phyloP scores from a whole-genome alignment of 2,329 filamentous ascomycete genomes.

The Aspergillus alliaceus region DNA sequence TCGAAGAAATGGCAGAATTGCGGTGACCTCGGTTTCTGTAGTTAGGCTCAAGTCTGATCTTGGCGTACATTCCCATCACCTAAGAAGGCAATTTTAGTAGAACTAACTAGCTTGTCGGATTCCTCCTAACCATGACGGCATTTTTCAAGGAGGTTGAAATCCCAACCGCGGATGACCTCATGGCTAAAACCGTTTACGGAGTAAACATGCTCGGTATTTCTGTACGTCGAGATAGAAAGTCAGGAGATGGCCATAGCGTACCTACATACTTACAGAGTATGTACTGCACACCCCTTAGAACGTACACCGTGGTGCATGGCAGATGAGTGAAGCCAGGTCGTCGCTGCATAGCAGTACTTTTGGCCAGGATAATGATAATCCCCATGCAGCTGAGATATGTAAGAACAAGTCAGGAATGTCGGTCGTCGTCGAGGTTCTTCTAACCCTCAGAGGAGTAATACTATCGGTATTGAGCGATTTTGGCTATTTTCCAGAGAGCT shows the following conservation, averaged over 20 bases:
- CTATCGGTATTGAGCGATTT: background rate
- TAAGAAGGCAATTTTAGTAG: background rate
- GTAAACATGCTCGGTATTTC: background rate
- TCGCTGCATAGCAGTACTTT: background rate
- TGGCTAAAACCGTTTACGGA: background rate
- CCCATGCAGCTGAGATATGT: background rate
- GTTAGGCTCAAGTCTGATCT: background rate
- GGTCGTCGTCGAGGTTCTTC: background rate
- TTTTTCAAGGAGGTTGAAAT: background rate
- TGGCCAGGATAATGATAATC: background rate
- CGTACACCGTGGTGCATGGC: background rate
- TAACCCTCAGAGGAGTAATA: background rate
- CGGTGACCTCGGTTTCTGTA: background rate
- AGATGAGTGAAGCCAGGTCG: background rate
- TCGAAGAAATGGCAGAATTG: background rate
- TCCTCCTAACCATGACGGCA: background rate
- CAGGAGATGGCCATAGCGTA: conserved; percentile 4
- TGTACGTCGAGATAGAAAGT: background rate
- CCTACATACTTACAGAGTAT: background rate
- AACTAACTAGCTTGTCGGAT: background rate
- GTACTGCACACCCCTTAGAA: background rate
- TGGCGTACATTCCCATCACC: background rate
- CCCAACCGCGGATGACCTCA: conserved; percentile 3
- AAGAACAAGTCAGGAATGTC: background rate
- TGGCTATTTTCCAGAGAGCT: background rate